These are phyloP conservation scores for Nephelium lappaceum DNA, from an alignment of 345 rosid genomes.

Conservation along the genomic window DNA sequence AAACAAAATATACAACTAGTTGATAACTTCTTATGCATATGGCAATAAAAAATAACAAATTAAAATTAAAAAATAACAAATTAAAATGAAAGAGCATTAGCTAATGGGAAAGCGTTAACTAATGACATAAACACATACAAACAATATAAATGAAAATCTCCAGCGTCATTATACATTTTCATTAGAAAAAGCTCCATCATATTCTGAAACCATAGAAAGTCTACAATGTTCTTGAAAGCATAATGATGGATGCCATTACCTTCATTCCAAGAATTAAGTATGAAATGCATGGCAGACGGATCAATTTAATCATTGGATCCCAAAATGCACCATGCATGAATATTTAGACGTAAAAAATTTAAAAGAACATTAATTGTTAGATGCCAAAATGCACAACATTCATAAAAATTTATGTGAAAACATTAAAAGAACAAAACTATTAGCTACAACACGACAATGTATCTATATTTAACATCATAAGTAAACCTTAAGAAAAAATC, in stretches of 20 bases:
- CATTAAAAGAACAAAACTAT: background rate
- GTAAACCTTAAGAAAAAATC: background rate
- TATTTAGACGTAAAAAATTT: background rate
- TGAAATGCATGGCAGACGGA: background rate
- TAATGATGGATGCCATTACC: background rate
- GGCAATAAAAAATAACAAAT: no score
- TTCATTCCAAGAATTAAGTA: background rate
- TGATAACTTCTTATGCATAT: background rate
- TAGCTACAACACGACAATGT: constrained; percentile 1
- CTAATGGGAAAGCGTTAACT: background rate
- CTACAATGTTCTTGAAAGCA: constrained; percentile 4
- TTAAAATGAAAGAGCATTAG: background rate
- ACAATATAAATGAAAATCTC: background rate
- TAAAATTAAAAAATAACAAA: background rate
- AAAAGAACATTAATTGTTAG: background rate
- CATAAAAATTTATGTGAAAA: background rate
- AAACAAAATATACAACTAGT: background rate
- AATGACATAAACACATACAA: background rate
- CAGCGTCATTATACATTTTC: background rate
- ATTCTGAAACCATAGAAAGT: background rate
- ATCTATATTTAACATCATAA: background rate
- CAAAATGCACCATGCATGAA: background rate
- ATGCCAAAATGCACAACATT: background rate
- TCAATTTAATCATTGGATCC: constrained; percentile 4
- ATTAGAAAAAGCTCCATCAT: background rate